These are phyloP conservation scores for Cyclotella sp. DNA, from an alignment of 108 stramenopile genomes.

Conservation along the genomic window DNA sequence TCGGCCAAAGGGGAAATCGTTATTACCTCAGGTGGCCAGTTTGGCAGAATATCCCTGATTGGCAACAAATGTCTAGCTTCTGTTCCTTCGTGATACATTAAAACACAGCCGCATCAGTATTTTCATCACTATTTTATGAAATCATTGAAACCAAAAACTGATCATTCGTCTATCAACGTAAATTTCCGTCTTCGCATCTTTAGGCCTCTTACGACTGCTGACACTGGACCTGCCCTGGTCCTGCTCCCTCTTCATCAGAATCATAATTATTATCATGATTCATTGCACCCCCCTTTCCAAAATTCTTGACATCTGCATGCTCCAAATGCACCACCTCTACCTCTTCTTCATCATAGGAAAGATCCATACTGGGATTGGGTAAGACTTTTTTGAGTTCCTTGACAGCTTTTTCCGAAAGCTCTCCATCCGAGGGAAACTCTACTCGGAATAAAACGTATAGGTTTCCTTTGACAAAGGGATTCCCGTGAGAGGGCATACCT, in stretches of 20 bases:
- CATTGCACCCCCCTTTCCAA: constrained; percentile 82
- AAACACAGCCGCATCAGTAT: too few relatives aligned
- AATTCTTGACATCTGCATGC: constrained; percentile 77
- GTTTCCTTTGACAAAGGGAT: constrained; percentile 95
- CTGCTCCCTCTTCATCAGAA: constrained; percentile 74
- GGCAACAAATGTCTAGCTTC: too few relatives aligned
- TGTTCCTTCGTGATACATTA: too few relatives aligned
- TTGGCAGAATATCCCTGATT: too few relatives aligned
- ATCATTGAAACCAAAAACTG: too few relatives aligned
- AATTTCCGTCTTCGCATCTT: too few relatives aligned
- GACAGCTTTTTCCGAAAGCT: constrained; percentile 59
- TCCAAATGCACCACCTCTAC: constrained; percentile 85
- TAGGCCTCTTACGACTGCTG: constrained; percentile 72
- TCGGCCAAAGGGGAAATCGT: too few relatives aligned
- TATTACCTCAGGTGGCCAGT: too few relatives aligned
- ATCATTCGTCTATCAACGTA: too few relatives aligned
- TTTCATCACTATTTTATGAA: too few relatives aligned
- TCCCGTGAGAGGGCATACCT: constrained; percentile 95
- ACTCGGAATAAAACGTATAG: constrained; percentile 93
- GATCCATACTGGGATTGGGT: constrained; percentile 76
- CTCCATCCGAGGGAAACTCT: constrained; percentile 83
- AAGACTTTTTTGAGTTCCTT: constrained; percentile 65
- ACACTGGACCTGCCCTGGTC: constrained; percentile 79
- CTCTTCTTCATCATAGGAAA: constrained; percentile 77
- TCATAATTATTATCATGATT: constrained; percentile 67